Conservation (phyloP, 129 eudicot genomes). For the Oenanthe sinensis region DNA sequence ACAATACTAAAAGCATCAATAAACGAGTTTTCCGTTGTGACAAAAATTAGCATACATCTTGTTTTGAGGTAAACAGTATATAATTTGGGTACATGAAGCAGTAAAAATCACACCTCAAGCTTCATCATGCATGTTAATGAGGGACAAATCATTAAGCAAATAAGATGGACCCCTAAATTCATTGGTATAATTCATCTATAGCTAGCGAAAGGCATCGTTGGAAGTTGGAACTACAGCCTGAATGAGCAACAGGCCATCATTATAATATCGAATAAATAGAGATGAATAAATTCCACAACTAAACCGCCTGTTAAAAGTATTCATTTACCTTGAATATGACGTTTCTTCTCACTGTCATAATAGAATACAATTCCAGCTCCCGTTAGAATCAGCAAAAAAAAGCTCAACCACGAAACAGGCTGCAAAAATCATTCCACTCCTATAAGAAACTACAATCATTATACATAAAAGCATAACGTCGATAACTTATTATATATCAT, state of each 20-base stretch:
- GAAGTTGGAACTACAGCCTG: background rate
- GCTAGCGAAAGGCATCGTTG: background rate
- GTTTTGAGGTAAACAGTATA: background rate
- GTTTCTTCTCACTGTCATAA: conserved; percentile 76
- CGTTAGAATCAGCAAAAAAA: conserved; percentile 71
- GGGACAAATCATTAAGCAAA: background rate
- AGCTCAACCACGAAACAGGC: conserved; percentile 98
- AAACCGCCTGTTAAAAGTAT: conserved; percentile 59
- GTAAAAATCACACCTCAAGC: background rate
- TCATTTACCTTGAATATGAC: conserved; percentile 84
- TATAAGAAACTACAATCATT: background rate
- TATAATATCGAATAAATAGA: background rate
- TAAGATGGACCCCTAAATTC: background rate
- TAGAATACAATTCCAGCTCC: conserved; percentile 82
- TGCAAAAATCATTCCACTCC: conserved; percentile 8
- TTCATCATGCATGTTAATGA: background rate
- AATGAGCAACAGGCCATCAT: background rate
- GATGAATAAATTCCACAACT: conserved; percentile 10
- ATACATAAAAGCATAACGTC: background rate
- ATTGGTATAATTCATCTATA: background rate
- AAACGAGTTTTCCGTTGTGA: background rate
- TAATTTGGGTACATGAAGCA: background rate
- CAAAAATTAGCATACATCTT: background rate
- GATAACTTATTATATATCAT: background rate
- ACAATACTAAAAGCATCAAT: background rate